These are phyloP conservation scores for Xanthoparmelia taractica DNA, from an alignment of 495 filamentous ascomycete species.

Conservation along the genomic window DNA sequence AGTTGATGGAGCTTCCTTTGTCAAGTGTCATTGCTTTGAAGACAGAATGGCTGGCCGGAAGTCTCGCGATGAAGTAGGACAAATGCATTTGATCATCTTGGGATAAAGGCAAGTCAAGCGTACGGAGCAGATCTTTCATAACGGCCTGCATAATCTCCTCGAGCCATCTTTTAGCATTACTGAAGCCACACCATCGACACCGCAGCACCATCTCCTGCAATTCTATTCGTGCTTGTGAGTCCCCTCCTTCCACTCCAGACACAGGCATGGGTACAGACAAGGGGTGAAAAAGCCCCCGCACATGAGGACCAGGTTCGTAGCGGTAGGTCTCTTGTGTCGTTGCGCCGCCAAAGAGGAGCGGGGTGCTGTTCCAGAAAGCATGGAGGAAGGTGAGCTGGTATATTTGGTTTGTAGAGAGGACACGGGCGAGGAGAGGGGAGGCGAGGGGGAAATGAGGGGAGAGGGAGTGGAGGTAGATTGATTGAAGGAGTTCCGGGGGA, in stretches of 20 bases:
- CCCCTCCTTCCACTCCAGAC: too few species aligned
- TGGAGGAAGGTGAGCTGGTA: not conserved
- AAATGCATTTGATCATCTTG: not conserved
- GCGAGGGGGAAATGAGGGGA: not conserved
- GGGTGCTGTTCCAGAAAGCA: not conserved
- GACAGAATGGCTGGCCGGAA: not conserved
- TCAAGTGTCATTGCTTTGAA: not conserved
- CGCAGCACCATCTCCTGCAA: not conserved
- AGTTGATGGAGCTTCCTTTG: not conserved
- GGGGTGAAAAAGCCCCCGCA: not conserved
- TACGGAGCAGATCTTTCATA: not conserved
- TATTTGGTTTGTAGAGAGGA: not conserved
- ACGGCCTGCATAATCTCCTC: not conserved
- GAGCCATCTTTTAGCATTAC: not conserved
- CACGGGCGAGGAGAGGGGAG: not conserved
- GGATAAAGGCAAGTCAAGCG: not conserved
- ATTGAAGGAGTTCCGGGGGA: not conserved
- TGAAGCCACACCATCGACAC: not conserved
- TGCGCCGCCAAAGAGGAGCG: not conserved
- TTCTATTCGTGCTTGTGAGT: not conserved
- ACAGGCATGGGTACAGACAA: not conserved
- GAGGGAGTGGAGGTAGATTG: not conserved
- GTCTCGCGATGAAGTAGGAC: not conserved
- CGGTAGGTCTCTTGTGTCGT: not conserved
- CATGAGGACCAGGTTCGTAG: not conserved